phyloP scores from a whole-genome alignment of 257 asterid genomes.

The Gentiana straminea region DNA sequence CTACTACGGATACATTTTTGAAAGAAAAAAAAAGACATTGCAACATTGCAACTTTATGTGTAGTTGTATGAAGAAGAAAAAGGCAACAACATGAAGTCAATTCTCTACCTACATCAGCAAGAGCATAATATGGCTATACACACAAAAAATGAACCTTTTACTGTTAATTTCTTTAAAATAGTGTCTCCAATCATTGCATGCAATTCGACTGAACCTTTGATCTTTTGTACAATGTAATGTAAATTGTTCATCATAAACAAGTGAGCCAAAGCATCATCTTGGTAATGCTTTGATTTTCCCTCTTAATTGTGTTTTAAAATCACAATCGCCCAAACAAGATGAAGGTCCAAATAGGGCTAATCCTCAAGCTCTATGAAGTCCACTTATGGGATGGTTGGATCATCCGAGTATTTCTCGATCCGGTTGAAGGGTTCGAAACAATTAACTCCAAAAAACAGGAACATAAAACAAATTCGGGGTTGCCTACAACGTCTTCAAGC shows the following conservation, averaged over 20 bases:
- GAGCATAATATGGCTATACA: too few relatives aligned
- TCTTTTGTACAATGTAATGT: constrained; percentile 76
- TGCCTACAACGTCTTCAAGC: too few relatives aligned
- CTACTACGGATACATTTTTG: too few relatives aligned
- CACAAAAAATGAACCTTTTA: constrained; percentile 13
- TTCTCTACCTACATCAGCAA: too few relatives aligned
- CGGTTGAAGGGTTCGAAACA: constrained; percentile 59
- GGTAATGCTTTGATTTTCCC: constrained; percentile 63
- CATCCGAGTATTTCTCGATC: constrained; percentile 48
- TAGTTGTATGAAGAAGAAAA: too few relatives aligned
- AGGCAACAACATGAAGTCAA: too few relatives aligned
- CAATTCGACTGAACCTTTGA: constrained; percentile 60
- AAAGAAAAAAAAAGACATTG: too few relatives aligned
- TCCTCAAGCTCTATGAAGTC: constrained; percentile 61
- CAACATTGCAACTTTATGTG: too few relatives aligned
- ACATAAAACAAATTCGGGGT: too few relatives aligned
- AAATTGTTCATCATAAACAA: constrained; percentile 89
- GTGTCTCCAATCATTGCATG: constrained; percentile 83
- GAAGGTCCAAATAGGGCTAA: constrained; percentile 54
- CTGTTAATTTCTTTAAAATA: constrained; percentile 46
- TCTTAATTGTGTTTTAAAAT: constrained; percentile 72
- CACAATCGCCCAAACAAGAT: constrained; percentile 70
- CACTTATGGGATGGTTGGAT: constrained; percentile 59
- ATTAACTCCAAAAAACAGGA: constrained; percentile 28
- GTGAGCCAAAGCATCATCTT: constrained; percentile 65